A percentile compares a stretch with the other conserved stretches of the same genome.
Conservation (phyloP, 768 basidiomycete species). For the Fibroporia radiculosa region DNA sequence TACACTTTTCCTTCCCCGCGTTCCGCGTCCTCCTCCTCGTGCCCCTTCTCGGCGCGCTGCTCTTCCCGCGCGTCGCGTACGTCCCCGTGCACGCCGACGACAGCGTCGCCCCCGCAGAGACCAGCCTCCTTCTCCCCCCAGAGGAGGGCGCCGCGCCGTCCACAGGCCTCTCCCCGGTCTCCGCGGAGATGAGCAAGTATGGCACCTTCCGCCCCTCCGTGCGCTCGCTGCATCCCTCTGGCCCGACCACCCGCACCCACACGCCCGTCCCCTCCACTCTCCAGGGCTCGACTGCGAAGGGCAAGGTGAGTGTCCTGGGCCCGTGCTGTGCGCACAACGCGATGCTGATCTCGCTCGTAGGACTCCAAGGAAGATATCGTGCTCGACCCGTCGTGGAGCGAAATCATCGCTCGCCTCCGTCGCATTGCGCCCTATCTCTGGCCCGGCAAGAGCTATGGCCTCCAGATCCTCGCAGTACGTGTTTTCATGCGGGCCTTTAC, state of each 20-base stretch:
- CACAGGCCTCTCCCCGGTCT: slow-evolving; percentile 41
- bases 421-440: slow-evolving; percentile 76
- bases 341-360: slow-evolving; percentile 5
- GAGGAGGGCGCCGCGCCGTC: slow-evolving; percentile 38
- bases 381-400: slow-evolving; percentile 63
- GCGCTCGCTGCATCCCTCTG: slow-evolving; percentile 45
- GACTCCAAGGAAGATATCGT: slow-evolving; percentile 41
- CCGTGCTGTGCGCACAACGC: slow-evolving; percentile 4
- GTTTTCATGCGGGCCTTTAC: slow-evolving; percentile 3
- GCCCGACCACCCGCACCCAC: slow-evolving; percentile 40
- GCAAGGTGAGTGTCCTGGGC: slow-evolving; percentile 11
- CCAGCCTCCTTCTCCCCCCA: slow-evolving; percentile 49
- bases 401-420: slow-evolving; percentile 56
- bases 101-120: slow-evolving; percentile 32
- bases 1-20: slow-evolving; percentile 50
- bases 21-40: slow-evolving; percentile 59
- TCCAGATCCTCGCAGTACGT: slow-evolving; percentile 66
- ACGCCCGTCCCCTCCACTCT: slow-evolving; percentile 34
- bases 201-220: slow-evolving; percentile 56
- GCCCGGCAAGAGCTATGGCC: slow-evolving; percentile 57
- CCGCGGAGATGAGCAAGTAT: slow-evolving; percentile 50
- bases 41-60: slow-evolving; percentile 52
- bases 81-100: slow-evolving; percentile 38
- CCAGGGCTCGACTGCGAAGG: slow-evolving; percentile 18
- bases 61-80: slow-evolving; percentile 61